A percentile compares a stretch with the other conserved stretches of the same genome.
These are phyloP conservation scores for Podospora didyma DNA, from an alignment of 495 filamentous ascomycete genomes.

Conservation along the genomic window DNA sequence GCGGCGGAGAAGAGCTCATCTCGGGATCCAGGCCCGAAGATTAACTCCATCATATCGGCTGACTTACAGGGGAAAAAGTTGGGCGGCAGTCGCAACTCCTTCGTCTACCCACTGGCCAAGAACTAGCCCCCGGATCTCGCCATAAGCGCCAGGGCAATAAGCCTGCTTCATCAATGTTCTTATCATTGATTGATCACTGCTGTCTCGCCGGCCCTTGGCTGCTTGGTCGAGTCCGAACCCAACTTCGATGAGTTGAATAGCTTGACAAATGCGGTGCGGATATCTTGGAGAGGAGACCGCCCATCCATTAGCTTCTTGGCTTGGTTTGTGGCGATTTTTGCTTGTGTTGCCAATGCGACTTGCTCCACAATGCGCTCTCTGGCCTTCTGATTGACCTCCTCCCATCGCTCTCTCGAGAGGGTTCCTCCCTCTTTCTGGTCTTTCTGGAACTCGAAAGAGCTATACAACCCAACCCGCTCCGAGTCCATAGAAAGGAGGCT, in stretches of 20 bases:
- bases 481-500: conserved; percentile 3
- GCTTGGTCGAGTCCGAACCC: conserved; percentile 3
- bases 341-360: conserved; percentile 3
- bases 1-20: conserved; percentile 2
- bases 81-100: background rate
- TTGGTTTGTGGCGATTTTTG: conserved; percentile 5
- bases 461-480: conserved; percentile 6
- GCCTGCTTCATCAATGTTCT: conserved; percentile 10
- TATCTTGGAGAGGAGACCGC: conserved; percentile 4
- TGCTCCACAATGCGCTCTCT: conserved; percentile 4
- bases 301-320: conserved; percentile 5
- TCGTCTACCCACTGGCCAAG: conserved; percentile 2
- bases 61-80: conserved; percentile 5
- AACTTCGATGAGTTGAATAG: conserved; percentile 12
- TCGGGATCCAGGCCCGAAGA: background rate
- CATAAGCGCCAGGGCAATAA: conserved; percentile 3
- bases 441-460: conserved; percentile 1
- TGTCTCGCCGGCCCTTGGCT: conserved; percentile 3
- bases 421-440: conserved; percentile 4
- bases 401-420: conserved; percentile 5
- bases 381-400: conserved; percentile 1
- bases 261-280: conserved; percentile 6
- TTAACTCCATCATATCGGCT: conserved; percentile 2
- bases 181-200: conserved; percentile 9
- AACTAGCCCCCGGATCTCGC: conserved; percentile 1